A percentile compares a stretch with the other conserved stretches of the same genome.
Conservation (phyloP, 495 filamentous ascomycete genomes). For the Elasticomyces elasticus region DNA sequence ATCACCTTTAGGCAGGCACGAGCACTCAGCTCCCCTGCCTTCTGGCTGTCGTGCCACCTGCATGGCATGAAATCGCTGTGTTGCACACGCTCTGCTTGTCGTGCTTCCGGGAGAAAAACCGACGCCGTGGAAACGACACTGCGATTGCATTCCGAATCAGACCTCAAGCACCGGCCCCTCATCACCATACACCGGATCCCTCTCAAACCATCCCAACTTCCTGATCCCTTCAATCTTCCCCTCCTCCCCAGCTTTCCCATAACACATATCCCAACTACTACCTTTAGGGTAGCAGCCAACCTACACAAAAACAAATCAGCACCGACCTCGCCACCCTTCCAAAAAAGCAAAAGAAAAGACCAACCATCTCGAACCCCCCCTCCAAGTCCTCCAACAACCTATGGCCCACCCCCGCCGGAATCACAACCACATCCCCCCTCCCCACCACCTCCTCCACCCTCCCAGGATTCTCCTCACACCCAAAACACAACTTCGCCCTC, state of each 20-base stretch:
- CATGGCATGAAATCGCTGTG: too few relatives aligned
- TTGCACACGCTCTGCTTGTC: too few relatives aligned
- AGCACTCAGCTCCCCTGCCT: too few relatives aligned
- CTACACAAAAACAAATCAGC: slow-evolving; percentile 44
- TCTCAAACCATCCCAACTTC: slow-evolving; percentile 24
- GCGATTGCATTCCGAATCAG: too few relatives aligned
- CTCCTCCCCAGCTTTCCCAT: slow-evolving; percentile 39
- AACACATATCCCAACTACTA: slow-evolving; percentile 60
- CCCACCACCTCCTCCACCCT: slow-evolving; percentile 46
- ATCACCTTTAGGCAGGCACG: too few relatives aligned
- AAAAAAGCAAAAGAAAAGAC: neutral
- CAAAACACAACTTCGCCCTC: slow-evolving; percentile 54
- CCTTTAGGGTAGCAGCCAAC: slow-evolving; percentile 54
- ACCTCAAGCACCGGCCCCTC: slow-evolving; percentile 21
- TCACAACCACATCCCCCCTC: slow-evolving; percentile 53
- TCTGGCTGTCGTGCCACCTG: too few relatives aligned
- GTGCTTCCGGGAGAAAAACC: too few relatives aligned
- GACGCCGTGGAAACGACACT: too few relatives aligned
- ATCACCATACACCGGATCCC: slow-evolving; percentile 25
- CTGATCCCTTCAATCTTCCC: slow-evolving; percentile 19
- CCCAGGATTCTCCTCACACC: slow-evolving; percentile 50
- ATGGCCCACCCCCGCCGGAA: slow-evolving; percentile 59
- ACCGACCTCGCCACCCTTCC: neutral
- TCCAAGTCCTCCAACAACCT: slow-evolving; percentile 48
- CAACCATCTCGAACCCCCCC: slow-evolving; percentile 53